Evolutionary conservation across 2,329 filamentous ascomycete species (phyloP).

Genomic region (Trichoderma citrinoviride): DNA sequence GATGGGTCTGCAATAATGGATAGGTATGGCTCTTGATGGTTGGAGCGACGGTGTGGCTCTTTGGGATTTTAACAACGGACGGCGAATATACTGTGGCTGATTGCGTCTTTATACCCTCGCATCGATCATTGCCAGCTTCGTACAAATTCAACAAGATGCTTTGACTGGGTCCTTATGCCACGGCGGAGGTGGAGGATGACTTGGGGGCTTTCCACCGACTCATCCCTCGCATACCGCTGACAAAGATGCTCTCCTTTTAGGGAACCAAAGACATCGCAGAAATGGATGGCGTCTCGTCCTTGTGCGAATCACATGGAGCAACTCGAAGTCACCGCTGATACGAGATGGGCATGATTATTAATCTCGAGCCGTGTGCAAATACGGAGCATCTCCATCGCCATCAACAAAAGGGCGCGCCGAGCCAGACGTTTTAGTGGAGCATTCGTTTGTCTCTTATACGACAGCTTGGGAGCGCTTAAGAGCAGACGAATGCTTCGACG

Average conservation of each 20-base stretch:
- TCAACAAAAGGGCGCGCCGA: not conserved
- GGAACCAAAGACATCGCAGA: not conserved
- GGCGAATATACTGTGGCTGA: too few species aligned
- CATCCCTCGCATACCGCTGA: not conserved
- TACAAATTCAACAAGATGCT: too few species aligned
- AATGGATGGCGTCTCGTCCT: not conserved
- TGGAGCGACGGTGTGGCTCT: too few species aligned
- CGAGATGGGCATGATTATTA: not conserved
- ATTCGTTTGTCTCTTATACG: not conserved
- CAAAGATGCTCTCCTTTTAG: not conserved
- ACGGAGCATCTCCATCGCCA: not conserved
- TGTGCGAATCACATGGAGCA: too few species aligned
- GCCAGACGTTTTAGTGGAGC: not conserved
- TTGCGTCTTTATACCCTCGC: too few species aligned
- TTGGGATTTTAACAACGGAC: too few species aligned
- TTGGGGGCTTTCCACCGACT: not conserved
- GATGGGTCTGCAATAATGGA: too few species aligned
- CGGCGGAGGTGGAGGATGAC: not conserved
- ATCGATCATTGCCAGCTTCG: too few species aligned
- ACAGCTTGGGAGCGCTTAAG: not conserved
- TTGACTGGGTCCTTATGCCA: too few species aligned
- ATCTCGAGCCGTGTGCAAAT: not conserved
- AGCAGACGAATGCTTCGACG: not conserved
- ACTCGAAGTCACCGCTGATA: not conserved
- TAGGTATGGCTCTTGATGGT: too few species aligned